Percentiles rank a stretch among this genome's conserved stretches.
phyloP scores from a whole-genome alignment of 345 rosid species.

The Arabis hirsuta region DNA sequence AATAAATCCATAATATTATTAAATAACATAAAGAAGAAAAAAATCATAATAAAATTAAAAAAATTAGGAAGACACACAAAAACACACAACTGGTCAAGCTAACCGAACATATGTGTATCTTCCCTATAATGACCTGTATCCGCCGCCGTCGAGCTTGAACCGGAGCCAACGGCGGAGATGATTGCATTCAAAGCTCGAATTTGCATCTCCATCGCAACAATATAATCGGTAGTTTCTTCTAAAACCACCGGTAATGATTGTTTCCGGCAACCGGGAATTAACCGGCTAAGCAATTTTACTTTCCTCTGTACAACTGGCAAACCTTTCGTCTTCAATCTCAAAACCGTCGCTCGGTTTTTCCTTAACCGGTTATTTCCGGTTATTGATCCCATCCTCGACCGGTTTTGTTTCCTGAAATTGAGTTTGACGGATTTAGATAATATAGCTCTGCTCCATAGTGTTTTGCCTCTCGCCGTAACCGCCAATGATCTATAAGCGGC shows the following conservation, averaged over 20 bases:
- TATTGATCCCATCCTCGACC: constrained; percentile 43
- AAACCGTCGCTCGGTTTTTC: constrained; percentile 69
- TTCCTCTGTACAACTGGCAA: constrained; percentile 74
- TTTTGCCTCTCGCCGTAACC: constrained; percentile 77
- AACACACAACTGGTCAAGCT: constrained; percentile 35
- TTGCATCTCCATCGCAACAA: constrained; percentile 98
- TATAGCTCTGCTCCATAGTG: constrained; percentile 93
- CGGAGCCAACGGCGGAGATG: constrained; percentile 46
- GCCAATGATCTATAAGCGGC: constrained; percentile 73
- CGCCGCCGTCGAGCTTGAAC: constrained; percentile 40
- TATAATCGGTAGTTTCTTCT: constrained; percentile 92
- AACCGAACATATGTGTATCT: constrained; percentile 30
- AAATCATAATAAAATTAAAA: constrained; percentile 5
- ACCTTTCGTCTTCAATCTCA: constrained; percentile 60
- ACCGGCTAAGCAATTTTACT: constrained; percentile 71
- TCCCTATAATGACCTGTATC: constrained; percentile 22
- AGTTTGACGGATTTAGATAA: constrained; percentile 69
- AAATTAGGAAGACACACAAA: not conserved
- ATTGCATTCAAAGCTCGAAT: constrained; percentile 79
- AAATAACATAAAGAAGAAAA: not conserved
- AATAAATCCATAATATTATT: not conserved
- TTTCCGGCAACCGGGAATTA: constrained; percentile 96
- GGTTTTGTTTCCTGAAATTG: constrained; percentile 69
- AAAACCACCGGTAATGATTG: constrained; percentile 81
- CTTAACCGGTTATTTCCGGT: constrained; percentile 52